Conservation (phyloP, 805 yeast genomes). For the Yarrowia divulgata region DNA sequence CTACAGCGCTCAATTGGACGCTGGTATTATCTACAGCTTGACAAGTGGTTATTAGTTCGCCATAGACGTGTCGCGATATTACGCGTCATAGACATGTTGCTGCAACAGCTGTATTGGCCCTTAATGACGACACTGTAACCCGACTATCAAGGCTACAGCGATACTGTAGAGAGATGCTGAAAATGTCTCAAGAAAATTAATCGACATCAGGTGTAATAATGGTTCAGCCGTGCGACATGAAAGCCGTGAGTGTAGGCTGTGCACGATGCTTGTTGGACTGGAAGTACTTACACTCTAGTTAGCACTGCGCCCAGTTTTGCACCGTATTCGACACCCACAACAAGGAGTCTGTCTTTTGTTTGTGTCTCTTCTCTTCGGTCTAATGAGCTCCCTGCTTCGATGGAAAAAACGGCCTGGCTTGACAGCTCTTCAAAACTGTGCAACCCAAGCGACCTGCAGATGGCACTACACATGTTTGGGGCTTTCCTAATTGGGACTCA, state of each 20-base stretch:
- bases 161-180: background rate
- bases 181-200: conserved; percentile 22
- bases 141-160: background rate
- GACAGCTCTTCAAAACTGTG: background rate
- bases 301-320: no score
- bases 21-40: conserved; percentile 5
- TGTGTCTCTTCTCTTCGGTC: background rate
- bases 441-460: conserved; percentile 11
- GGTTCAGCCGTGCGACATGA: background rate
- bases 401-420: no score
- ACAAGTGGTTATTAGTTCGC: no score
- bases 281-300: no score
- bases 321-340: no score
- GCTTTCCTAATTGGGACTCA: background rate
- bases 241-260: background rate
- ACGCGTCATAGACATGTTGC: no score
- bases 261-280: no score
- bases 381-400: conserved; percentile 1
- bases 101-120: background rate
- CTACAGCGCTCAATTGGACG: background rate
- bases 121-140: background rate
- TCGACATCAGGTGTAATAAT: background rate
- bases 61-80: no score
- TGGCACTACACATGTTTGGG: background rate
- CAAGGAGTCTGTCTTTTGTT: no score